phyloP scores from a whole-genome alignment of 495 filamentous ascomycete genomes.

The Podospora appendiculata region DNA sequence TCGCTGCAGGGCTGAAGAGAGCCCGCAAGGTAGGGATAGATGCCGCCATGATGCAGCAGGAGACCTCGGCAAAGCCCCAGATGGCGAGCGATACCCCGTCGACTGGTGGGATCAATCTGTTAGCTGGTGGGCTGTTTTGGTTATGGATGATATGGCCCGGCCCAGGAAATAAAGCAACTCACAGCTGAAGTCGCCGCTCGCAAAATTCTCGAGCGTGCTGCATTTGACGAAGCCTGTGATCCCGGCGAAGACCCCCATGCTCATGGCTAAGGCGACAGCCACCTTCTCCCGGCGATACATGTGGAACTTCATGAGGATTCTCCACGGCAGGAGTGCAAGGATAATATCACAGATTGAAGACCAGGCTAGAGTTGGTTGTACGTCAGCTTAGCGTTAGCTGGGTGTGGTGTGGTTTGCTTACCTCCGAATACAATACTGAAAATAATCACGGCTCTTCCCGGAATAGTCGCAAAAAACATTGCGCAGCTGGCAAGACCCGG shows the following conservation, averaged over 20 bases:
- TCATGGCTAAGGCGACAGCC: slow-evolving; percentile 30
- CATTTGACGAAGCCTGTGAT: slow-evolving; percentile 18
- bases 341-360: slow-evolving; percentile 23
- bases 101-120: slow-evolving; percentile 7
- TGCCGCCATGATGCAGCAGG: slow-evolving; percentile 29
- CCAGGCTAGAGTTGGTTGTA: slow-evolving; percentile 8
- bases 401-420: neutral
- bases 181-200: slow-evolving; percentile 1
- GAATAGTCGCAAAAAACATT: neutral
- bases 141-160: no score
- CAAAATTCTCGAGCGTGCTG: slow-evolving; percentile 4
- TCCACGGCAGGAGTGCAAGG: slow-evolving; percentile 28
- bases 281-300: slow-evolving; percentile 29
- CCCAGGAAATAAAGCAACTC: neutral
- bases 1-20: slow-evolving; percentile 5
- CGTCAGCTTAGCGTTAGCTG: neutral
- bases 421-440: slow-evolving; percentile 10
- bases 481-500: slow-evolving; percentile 14
- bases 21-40: slow-evolving; percentile 26
- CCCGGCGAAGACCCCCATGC: slow-evolving; percentile 23
- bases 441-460: neutral
- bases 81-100: slow-evolving; percentile 21
- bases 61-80: slow-evolving; percentile 24
- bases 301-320: slow-evolving; percentile 22
- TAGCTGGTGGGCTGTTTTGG: neutral